phyloP scores from a whole-genome alignment of 345 rosid species.

The Populus tremula region DNA sequence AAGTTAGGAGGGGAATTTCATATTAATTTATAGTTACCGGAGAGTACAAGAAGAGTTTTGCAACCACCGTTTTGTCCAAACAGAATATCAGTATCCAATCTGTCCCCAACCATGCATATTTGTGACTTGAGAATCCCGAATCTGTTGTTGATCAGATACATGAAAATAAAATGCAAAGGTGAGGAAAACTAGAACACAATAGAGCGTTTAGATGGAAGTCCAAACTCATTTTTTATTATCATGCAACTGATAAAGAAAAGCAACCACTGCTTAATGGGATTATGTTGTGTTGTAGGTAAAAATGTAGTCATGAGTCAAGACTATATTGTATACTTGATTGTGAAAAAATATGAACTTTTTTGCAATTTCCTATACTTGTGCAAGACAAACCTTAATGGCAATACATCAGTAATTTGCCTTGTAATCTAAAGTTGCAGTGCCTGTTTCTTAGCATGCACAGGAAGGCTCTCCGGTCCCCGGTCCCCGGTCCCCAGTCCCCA shows the following conservation, averaged over 20 bases:
- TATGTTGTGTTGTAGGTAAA: too few species aligned
- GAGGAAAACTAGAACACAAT: not conserved
- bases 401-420: not conserved
- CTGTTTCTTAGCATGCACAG: not conserved
- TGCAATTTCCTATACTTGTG: not conserved
- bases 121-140: slow-evolving; percentile 64
- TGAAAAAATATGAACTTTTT: too few species aligned
- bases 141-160: slow-evolving; percentile 37
- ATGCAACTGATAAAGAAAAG: not conserved
- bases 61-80: slow-evolving; percentile 38
- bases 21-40: slow-evolving; percentile 9
- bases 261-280: not conserved
- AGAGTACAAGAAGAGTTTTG: slow-evolving; percentile 34
- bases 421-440: not conserved
- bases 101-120: slow-evolving; percentile 39
- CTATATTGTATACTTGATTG: too few species aligned
- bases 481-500: too few species aligned
- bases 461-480: not conserved
- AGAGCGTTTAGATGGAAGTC: not conserved
- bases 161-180: not conserved
- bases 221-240: too few species aligned
- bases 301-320: too few species aligned
- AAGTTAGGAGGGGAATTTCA: not conserved
- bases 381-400: not conserved
- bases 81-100: slow-evolving; percentile 35